Evolutionary conservation across 148 eudicot species (phyloP), one percentile per base, ranked within the genome.

Genomic region (Camellia sinensis): DNA sequence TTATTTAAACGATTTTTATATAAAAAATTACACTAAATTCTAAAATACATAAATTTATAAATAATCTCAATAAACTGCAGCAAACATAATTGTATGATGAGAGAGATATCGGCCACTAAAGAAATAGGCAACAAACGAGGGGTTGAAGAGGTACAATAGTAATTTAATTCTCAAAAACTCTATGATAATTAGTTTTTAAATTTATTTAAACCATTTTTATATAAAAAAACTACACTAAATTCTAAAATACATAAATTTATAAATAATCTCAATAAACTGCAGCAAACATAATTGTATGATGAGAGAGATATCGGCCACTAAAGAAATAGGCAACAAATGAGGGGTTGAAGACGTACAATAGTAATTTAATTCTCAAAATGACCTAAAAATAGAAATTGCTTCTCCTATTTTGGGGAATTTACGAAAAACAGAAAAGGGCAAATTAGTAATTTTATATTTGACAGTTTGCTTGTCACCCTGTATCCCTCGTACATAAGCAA

Each of bases 361-460:
- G 56, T 29, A 29, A 29, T 29, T 29, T 29, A 29, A 46, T 46
- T 46, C 21, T 18, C 52, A 69, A 18, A 69, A 44, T 44, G 21
- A 13, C 48, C 46, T 21, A 67, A 68, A 43, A n/a, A 6, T 44
- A 68, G 19, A n/a, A 44, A 69, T 44, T 69, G 18, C 18, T 21
- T 44, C 73, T 69, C n/a, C 56, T 70, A 46, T 46, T 70, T 9
- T 70, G 46, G 50, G 74, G 74, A 29, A 29, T 18, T 70, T 54
- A n/a, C 46, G 4, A 63, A 15, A 13, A 62, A 77, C 5, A 46
- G 69, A 61, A 19, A 77, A 8, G 62, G 84, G 74, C 69, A 78
- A 73, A 5, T 64, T 43, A 9, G 82, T 78, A 83, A 79, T 54
- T 14, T 66, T 50, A 22, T 67, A 59, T 3, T 5, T 14, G 7